Conservation (phyloP, 805 yeast genomes). For the Kodamaea kakaduensis region DNA sequence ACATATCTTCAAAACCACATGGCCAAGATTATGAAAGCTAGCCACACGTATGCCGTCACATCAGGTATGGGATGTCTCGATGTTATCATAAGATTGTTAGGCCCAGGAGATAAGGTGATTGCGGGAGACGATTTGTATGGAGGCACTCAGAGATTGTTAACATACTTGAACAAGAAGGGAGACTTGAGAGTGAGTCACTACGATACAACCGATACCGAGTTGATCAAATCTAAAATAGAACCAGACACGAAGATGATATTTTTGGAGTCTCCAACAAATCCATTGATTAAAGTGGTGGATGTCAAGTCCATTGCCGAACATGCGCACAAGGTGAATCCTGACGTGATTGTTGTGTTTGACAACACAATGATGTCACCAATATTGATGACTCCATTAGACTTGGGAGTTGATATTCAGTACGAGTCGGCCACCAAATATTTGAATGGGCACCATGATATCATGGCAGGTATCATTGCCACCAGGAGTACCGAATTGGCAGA, state of each 20-base stretch:
- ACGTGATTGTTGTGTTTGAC: slow-evolving; percentile 76
- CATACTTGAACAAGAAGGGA: slow-evolving; percentile 61
- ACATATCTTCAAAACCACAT: slow-evolving; percentile 73
- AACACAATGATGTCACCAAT: slow-evolving; percentile 97
- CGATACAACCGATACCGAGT: slow-evolving; percentile 72
- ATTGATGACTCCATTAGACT: slow-evolving; percentile 76
- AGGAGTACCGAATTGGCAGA: slow-evolving; percentile 62
- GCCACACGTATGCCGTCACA: slow-evolving; percentile 73
- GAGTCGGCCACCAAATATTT: slow-evolving; percentile 92
- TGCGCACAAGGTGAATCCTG: slow-evolving; percentile 66
- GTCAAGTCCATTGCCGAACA: slow-evolving; percentile 59
- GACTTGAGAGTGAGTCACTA: slow-evolving; percentile 67
- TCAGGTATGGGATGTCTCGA: slow-evolving; percentile 94
- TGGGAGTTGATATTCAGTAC: slow-evolving; percentile 87
- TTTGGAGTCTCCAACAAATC: slow-evolving; percentile 91
- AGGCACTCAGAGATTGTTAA: slow-evolving; percentile 83
- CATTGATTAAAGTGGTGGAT: slow-evolving; percentile 84
- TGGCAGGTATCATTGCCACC: slow-evolving; percentile 91
- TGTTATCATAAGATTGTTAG: slow-evolving; percentile 68
- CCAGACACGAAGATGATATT: slow-evolving; percentile 69
- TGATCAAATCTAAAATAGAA: slow-evolving; percentile 54
- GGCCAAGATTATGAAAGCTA: slow-evolving; percentile 75
- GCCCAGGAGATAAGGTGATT: slow-evolving; percentile 84
- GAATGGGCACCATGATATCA: slow-evolving; percentile 93
- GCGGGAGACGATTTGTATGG: slow-evolving; percentile 96